Evolutionary conservation across 179 eudicot genomes (phyloP), one percentile per base, ranked within the genome.

Genomic region (Drosera spatulata): DNA sequence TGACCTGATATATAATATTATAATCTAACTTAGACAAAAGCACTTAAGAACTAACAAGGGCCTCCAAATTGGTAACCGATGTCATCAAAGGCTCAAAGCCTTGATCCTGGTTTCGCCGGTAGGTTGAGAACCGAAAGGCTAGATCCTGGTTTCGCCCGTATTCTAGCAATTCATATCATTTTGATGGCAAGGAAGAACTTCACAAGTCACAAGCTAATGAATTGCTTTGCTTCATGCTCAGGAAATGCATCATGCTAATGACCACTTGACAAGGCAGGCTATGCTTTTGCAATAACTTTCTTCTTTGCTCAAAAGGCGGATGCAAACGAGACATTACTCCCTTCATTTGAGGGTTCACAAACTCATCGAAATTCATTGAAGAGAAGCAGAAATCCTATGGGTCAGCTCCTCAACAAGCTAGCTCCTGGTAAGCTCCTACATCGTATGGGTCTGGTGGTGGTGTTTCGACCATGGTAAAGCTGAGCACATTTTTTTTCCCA

Each of bases 381-480:
- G 50, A 51, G 8, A 22, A 55, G 13, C 44, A 10, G 41, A 10
- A 59, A 61, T 12, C 9, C n/a, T 33, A 80, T 80, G 85, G 85
- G 82, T 7, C 85, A 77, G 37, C 64, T 79, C 9, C 59, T 80
- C 75, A 45, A 59, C 58, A 80, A 74, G 70, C 48, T 71, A 33
- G 41, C 68, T 61, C 71, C 78, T 48, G 85, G 81, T 77, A 64
- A 40, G 41, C 15, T 3, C 50, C 7, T 54, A 0, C 53, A 63
- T 65, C 48, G 10, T 7, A 10, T 4, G 13, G 11, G 13, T 10
- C 13, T 10, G 4, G 5, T 4, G 13, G 12, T n/a, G 1, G 0
- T 22, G 33, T 22, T 22, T 22, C 33, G 33, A 22, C 33, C 33
- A 22, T 22, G 33, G 33, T 22, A 22, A 22, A 22, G 33, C 33